phyloP scores from a whole-genome alignment of 169 alveolate genomes.

The Cystoisospora suis region DNA sequence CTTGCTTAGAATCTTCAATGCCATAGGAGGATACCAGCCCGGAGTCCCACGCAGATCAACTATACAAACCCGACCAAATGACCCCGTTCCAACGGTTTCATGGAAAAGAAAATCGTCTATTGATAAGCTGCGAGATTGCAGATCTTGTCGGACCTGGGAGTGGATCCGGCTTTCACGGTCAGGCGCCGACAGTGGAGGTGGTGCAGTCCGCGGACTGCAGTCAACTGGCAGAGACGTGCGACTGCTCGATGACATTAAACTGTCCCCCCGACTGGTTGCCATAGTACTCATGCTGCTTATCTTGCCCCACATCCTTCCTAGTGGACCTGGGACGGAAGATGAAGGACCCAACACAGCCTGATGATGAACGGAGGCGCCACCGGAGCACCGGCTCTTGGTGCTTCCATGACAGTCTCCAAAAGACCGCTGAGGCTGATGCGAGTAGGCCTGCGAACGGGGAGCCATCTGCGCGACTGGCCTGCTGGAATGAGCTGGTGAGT shows the following conservation, averaged over 20 bases:
- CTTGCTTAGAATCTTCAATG: conserved; percentile 74
- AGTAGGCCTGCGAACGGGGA: conserved; percentile 16
- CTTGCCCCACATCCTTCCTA: conserved; percentile 49
- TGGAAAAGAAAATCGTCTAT: conserved; percentile 38
- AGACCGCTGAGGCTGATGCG: neutral
- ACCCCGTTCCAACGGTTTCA: conserved; percentile 42
- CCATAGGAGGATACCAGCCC: conserved; percentile 63
- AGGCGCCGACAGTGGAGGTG: neutral
- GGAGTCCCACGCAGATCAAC: conserved; percentile 35
- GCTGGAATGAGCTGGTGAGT: conserved; percentile 22
- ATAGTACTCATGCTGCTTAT: conserved; percentile 39
- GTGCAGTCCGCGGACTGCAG: neutral
- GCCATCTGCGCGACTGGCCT: conserved; percentile 21
- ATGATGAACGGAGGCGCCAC: conserved; percentile 4
- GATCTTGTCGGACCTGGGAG: neutral
- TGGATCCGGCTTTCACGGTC: conserved; percentile 5
- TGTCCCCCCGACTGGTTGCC: conserved; percentile 32
- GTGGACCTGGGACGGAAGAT: conserved; percentile 22
- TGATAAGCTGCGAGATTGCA: neutral
- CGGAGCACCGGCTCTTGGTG: neutral
- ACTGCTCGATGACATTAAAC: conserved; percentile 1
- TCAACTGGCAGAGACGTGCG: conserved; percentile 26
- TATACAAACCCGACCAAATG: conserved; percentile 48
- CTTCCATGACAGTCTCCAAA: neutral
- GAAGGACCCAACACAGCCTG: neutral